These are phyloP conservation scores for Micractinium sp. DNA, from an alignment of 139 green algal species.

Conservation along the genomic window DNA sequence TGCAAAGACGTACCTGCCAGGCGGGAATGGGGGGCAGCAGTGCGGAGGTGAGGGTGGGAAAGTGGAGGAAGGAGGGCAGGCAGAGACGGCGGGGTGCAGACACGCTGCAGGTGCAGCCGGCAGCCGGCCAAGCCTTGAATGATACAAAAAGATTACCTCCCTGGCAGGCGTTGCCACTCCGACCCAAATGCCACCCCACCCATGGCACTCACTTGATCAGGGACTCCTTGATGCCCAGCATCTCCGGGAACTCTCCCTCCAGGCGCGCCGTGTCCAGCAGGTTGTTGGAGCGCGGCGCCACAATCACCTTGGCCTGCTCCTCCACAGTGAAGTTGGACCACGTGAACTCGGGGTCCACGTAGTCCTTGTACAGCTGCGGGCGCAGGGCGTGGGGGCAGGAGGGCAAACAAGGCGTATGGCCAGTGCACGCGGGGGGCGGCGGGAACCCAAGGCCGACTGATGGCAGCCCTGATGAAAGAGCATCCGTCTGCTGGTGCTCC, in stretches of 20 bases:
- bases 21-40: background rate
- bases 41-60: background rate
- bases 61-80: background rate
- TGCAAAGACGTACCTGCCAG: constrained; percentile 60
- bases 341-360: constrained; percentile 92
- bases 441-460: background rate
- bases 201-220: constrained; percentile 85
- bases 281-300: constrained; percentile 97
- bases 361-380: constrained; percentile 91
- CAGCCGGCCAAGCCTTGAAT: too few species aligned
- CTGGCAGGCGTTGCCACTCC: too few species aligned
- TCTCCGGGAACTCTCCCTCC: constrained; percentile 87
- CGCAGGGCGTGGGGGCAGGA: background rate
- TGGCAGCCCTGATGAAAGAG: too few species aligned
- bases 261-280: constrained; percentile 92
- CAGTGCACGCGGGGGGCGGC: too few species aligned
- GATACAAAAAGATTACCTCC: background rate
- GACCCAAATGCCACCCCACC: background rate
- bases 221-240: constrained; percentile 89
- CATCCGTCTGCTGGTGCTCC: too few species aligned
- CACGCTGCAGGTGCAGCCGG: background rate
- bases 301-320: constrained; percentile 97
- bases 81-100: background rate
- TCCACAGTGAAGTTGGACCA: constrained; percentile 96
- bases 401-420: background rate